A percentile compares a stretch with the other conserved stretches of the same genome.
phyloP scores from a whole-genome alignment of 495 filamentous ascomycete species.

The Penicillium malachiteum region DNA sequence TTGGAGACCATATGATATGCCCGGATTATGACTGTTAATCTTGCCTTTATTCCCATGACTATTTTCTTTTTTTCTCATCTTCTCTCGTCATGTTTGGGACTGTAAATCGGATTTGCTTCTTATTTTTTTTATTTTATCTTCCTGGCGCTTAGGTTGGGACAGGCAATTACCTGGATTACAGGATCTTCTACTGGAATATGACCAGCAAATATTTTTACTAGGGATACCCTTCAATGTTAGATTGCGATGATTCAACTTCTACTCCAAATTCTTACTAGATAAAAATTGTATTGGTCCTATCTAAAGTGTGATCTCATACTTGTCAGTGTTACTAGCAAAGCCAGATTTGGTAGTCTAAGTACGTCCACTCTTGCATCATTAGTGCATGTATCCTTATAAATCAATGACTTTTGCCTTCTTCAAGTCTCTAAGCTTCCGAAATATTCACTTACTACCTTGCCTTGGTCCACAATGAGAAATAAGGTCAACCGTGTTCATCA shows the following conservation, averaged over 20 bases:
- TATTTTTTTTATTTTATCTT: not conserved
- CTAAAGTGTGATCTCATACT: too few relatives aligned
- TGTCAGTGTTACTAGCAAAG: too few relatives aligned
- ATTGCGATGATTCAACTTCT: conserved; percentile 3
- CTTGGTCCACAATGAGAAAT: too few relatives aligned
- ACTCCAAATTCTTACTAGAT: too few relatives aligned
- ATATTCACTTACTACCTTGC: too few relatives aligned
- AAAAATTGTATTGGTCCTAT: not conserved
- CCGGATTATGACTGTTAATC: conserved; percentile 26
- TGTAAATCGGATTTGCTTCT: not conserved
- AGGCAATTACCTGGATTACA: not conserved
- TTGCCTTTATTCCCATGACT: conserved; percentile 1
- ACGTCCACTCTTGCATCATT: too few relatives aligned
- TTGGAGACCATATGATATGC: conserved; percentile 22
- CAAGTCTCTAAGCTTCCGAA: too few relatives aligned
- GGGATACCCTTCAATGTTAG: conserved; percentile 19
- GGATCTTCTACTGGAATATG: not conserved
- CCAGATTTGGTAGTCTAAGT: too few relatives aligned
- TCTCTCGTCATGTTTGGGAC: conserved; percentile 1
- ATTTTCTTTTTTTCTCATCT: not conserved
- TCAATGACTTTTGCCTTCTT: too few relatives aligned
- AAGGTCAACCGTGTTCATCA: too few relatives aligned
- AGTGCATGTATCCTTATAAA: too few relatives aligned
- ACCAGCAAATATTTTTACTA: conserved; percentile 3
- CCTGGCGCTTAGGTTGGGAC: conserved; percentile 1